A percentile compares a stretch with the other conserved stretches of the same genome.
phyloP scores from a whole-genome alignment of 2,329 filamentous ascomycete species.

The Penicillium sp. region DNA sequence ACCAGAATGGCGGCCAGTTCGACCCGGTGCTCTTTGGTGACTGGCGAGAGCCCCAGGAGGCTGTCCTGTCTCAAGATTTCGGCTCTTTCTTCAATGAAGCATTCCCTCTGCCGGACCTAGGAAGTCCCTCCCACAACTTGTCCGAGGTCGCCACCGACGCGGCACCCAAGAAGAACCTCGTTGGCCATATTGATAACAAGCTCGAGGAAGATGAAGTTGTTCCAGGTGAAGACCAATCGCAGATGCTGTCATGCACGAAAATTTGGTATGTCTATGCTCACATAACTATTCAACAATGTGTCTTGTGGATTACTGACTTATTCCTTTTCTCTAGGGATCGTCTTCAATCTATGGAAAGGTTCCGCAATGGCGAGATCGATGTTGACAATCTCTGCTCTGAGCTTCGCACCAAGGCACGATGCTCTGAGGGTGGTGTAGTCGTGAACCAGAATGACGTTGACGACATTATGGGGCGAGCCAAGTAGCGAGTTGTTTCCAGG shows the following conservation, averaged over 20 bases:
- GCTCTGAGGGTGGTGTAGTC: constrained; percentile 82
- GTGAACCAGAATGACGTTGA: constrained; percentile 89
- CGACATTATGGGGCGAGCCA: constrained; percentile 58
- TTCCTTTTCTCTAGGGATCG: constrained; percentile 68
- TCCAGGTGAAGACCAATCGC: constrained; percentile 56
- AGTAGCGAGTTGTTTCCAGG: constrained; percentile 13
- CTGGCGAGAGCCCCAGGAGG: constrained; percentile 87
- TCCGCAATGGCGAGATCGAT: constrained; percentile 87
- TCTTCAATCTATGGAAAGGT: constrained; percentile 79
- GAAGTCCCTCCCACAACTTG: constrained; percentile 70
- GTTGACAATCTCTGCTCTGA: constrained; percentile 91
- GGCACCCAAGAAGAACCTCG: constrained; percentile 63
- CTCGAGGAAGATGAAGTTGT: constrained; percentile 67
- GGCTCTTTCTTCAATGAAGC: constrained; percentile 74
- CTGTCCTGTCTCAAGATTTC: constrained; percentile 68
- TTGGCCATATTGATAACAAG: constrained; percentile 70
- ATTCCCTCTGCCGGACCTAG: constrained; percentile 72
- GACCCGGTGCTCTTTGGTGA: constrained; percentile 89
- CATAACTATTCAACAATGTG: too few relatives aligned
- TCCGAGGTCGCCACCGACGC: constrained; percentile 33
- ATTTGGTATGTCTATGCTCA: constrained; percentile 70
- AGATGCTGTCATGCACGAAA: constrained; percentile 79
- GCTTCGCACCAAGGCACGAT: constrained; percentile 92
- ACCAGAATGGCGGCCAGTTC: constrained; percentile 81
- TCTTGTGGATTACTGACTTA: constrained; percentile 39